phyloP scores from a whole-genome alignment of 2,329 filamentous ascomycete genomes.

The Aspergillus sp. region DNA sequence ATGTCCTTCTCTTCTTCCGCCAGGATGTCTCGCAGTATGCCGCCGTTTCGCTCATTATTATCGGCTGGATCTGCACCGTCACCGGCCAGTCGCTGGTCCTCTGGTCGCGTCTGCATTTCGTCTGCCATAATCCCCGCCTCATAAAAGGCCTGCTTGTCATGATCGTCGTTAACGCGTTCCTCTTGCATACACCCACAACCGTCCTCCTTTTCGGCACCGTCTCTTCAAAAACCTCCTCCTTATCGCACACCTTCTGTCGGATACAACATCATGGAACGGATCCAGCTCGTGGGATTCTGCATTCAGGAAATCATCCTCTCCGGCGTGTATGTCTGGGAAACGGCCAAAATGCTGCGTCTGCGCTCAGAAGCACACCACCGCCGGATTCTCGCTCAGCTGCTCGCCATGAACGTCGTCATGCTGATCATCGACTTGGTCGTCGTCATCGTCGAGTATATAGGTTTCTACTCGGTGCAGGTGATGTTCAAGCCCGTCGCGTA shows the following conservation, averaged over 20 bases:
- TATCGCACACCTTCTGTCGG: slow-evolving; percentile 10
- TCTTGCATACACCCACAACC: slow-evolving; percentile 40
- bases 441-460: slow-evolving; percentile 41
- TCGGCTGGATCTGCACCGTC: slow-evolving; percentile 45
- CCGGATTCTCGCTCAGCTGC: slow-evolving; percentile 43
- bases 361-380: slow-evolving; percentile 19
- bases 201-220: slow-evolving; percentile 37
- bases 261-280: slow-evolving; percentile 47
- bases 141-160: slow-evolving; percentile 37
- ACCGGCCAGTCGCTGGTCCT: slow-evolving; percentile 46
- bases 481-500: slow-evolving; percentile 41
- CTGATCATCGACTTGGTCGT: slow-evolving; percentile 47
- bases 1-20: slow-evolving; percentile 41
- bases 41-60: slow-evolving; percentile 33
- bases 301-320: slow-evolving; percentile 53
- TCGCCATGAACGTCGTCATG: slow-evolving; percentile 52
- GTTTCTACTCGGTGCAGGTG: slow-evolving; percentile 41
- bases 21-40: slow-evolving; percentile 27
- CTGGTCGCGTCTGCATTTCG: slow-evolving; percentile 46
- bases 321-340: slow-evolving; percentile 50
- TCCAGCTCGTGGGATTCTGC: slow-evolving; percentile 54
- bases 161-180: slow-evolving; percentile 41
- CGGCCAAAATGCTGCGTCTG: slow-evolving; percentile 44
- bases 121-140: slow-evolving; percentile 33
- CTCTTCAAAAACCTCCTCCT: slow-evolving; percentile 16